Conservation (phyloP, 108 stramenopile species). For the Thalassiosira profunda region DNA sequence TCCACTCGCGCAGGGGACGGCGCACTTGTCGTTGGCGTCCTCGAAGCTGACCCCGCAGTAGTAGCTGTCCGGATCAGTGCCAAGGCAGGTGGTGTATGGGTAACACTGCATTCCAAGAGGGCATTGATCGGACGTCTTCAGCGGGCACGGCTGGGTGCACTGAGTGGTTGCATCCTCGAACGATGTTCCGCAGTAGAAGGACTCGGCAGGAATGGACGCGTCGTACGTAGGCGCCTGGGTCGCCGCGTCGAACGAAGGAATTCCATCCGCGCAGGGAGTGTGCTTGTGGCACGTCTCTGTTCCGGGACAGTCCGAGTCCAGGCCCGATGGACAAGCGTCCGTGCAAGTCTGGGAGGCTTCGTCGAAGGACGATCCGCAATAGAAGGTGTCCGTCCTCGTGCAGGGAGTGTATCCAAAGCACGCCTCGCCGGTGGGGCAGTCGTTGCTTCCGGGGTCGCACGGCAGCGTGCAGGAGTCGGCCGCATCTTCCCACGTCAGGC, state of each 20-base stretch:
- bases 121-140: constrained; percentile 54
- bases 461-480: constrained; percentile 59
- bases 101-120: constrained; percentile 63
- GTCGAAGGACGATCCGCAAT: constrained; percentile 44
- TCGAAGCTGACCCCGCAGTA: constrained; percentile 77
- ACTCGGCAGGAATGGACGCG: constrained; percentile 5
- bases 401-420: constrained; percentile 89
- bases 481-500: constrained; percentile 84
- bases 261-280: constrained; percentile 38
- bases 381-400: constrained; percentile 29
- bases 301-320: constrained; percentile 30
- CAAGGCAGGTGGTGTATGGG: constrained; percentile 63
- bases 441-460: constrained; percentile 66
- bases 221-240: too few relatives aligned
- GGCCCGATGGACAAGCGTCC: constrained; percentile 31
- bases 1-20: constrained; percentile 49
- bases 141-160: constrained; percentile 63
- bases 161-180: constrained; percentile 38
- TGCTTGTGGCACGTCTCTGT: constrained; percentile 38
- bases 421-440: constrained; percentile 72
- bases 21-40: constrained; percentile 64
- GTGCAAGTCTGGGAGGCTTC: constrained; percentile 34
- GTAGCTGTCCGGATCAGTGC: constrained; percentile 25
- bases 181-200: constrained; percentile 66
- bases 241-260: constrained; percentile 1